phyloP scores from a whole-genome alignment of 192 early-diverging fungal genomes.

The Gonapodya prolifera region DNA sequence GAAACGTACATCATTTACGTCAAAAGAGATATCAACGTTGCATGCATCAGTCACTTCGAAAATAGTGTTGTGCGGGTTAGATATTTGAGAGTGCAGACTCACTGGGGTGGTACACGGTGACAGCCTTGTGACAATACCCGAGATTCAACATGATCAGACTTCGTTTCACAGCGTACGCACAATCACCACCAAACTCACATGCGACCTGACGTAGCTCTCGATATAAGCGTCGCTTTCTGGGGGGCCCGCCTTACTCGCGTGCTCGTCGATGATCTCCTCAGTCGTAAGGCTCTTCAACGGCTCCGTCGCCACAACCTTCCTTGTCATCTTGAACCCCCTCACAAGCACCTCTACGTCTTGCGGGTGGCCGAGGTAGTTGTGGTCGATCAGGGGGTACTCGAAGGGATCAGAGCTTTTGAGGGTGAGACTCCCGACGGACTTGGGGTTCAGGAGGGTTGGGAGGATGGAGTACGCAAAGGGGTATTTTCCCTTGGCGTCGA shows the following conservation, averaged over 20 bases:
- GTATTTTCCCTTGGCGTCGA: not conserved
- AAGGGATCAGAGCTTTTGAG: not conserved
- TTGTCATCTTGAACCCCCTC: not conserved
- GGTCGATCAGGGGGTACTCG: not conserved
- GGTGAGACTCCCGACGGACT: not conserved
- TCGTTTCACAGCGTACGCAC: too few species aligned
- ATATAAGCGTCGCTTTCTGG: not conserved
- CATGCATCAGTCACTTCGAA: too few species aligned
- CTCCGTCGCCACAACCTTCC: not conserved
- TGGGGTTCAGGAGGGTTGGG: not conserved
- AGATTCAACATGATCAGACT: too few species aligned
- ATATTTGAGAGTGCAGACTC: too few species aligned
- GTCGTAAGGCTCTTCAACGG: not conserved
- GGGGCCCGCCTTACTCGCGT: not conserved
- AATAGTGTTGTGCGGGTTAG: not conserved
- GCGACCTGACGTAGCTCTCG: not conserved
- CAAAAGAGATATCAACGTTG: too few species aligned
- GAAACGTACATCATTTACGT: too few species aligned
- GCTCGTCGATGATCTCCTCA: not conserved
- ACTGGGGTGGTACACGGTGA: constrained; percentile 1
- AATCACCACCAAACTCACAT: too few species aligned
- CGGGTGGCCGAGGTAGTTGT: not conserved
- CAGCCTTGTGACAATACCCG: too few species aligned
- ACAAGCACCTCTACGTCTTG: not conserved
- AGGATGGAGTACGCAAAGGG: not conserved